Evolutionary conservation across 2,329 filamentous ascomycete genomes (phyloP), one percentile per base, ranked within the genome.

Genomic region (Coniochaeta ligniaria): DNA sequence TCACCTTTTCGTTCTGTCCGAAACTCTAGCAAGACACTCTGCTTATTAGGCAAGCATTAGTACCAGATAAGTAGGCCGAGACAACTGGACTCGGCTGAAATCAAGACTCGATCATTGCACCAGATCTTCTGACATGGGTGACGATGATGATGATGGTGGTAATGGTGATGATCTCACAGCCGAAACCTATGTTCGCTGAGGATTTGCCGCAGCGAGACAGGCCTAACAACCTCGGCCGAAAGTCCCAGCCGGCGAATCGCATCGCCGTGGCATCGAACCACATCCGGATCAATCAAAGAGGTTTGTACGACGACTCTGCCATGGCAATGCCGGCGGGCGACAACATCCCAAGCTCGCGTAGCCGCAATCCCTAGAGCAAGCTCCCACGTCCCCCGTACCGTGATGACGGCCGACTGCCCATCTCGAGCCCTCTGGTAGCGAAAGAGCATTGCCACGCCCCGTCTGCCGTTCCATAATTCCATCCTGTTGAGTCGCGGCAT

Each of bases 171-270:
- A n/a, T 28, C 38, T 58, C 63, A 63, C 62, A 68, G 62, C 35
- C 63, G 61, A 61, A 61, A 61, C 55, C 63, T 65, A 38, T 71
- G 66, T 62, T 71, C 67, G 20, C 60, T 64, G 57, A 31, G 65
- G 57, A 74, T 74, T 63, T 73, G 71, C 63, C 66, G 63, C 59
- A 74, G 66, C 59, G 72, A 74, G 59, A 72, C 59, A 45, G 71
- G 69, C 59, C 69, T 66, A 65, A 73, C 66, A 8, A 69, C 67
- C 65, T 63, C 61, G 43, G 33, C 60, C 54, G 64, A 68, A 62
- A 73, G 68, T 64, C 41, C 65, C 56, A 74, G 61, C 57, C 67
- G 55, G 57, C 64, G 61, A 57, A 73, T 70, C 57, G 71, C 69
- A 68, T 73, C 69, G 55, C 63, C 70, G 57, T 71, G 69, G 62